Conservation (phyloP, 1,284 basidiomycete species). For the Cutaneotrichosporon cyanovorans region DNA sequence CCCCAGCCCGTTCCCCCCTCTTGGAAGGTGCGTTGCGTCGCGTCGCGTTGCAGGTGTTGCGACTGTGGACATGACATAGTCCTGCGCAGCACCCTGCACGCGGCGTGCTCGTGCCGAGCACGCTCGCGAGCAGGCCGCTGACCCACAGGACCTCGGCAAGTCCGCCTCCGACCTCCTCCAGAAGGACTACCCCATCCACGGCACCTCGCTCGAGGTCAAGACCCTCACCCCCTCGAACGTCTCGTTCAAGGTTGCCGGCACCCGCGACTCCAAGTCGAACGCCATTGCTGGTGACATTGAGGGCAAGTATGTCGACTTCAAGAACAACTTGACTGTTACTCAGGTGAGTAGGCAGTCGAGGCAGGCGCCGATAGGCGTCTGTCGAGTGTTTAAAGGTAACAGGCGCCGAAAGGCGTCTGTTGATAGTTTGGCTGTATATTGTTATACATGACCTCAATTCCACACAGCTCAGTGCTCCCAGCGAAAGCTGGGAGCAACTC, state of each 20-base stretch:
- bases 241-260: slow-evolving; percentile 77
- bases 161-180: slow-evolving; percentile 88
- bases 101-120: no score
- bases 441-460: no score
- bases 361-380: no score
- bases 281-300: slow-evolving; percentile 79
- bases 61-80: no score
- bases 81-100: no score
- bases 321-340: slow-evolving; percentile 83
- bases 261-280: slow-evolving; percentile 63
- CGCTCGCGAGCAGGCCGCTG: no score
- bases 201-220: slow-evolving; percentile 83
- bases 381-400: no score
- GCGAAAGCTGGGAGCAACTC: no score
- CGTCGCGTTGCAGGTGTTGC: no score
- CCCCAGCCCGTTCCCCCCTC: slow-evolving; percentile 85
- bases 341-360: slow-evolving; percentile 47
- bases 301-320: slow-evolving; percentile 80
- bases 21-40: slow-evolving; percentile 86
- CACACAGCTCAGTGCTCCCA: no score
- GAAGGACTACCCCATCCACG: slow-evolving; percentile 82
- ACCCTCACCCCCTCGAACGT: slow-evolving; percentile 86
- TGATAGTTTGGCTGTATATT: background rate
- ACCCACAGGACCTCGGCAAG: slow-evolving; percentile 80
- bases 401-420: no score